Conservation (phyloP, 352 stramenopile genomes). For the Globisporangium irregulare region DNA sequence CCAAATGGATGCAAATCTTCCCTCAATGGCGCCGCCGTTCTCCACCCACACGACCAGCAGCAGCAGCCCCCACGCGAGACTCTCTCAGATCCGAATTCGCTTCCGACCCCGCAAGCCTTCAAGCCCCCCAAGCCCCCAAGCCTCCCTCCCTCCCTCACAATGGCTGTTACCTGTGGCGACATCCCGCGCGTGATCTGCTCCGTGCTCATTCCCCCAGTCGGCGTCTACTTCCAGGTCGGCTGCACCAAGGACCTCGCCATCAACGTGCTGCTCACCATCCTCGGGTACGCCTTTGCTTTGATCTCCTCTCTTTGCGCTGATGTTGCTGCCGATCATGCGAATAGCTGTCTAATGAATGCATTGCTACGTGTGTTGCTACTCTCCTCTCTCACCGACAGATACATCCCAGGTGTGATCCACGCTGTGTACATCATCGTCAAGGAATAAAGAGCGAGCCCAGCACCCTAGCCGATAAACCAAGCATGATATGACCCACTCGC, state of each 20-base stretch:
- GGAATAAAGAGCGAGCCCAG: conserved; percentile 27
- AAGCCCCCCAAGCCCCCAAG: background rate
- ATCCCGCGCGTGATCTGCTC: conserved; percentile 69
- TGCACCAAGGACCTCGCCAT: conserved; percentile 47
- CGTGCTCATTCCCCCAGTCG: conserved; percentile 50
- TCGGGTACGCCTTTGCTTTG: conserved; percentile 31
- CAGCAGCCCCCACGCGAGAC: background rate
- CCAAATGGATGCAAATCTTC: background rate
- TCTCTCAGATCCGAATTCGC: conserved; percentile 8
- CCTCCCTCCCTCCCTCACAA: conserved; percentile 13
- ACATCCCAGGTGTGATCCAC: conserved; percentile 69
- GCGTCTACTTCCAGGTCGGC: conserved; percentile 39
- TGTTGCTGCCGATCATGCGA: background rate
- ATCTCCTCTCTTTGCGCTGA: background rate
- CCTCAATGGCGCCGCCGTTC: background rate
- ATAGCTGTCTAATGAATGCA: background rate
- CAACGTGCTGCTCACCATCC: conserved; percentile 65
- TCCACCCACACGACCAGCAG: background rate
- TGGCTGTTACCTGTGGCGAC: conserved; percentile 66
- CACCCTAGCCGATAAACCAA: background rate
- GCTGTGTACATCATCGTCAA: conserved; percentile 74
- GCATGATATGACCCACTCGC: too few relatives aligned
- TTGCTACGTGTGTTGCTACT: background rate
- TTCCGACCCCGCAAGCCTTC: background rate
- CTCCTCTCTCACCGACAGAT: conserved; percentile 21